Conservation (phyloP, 2,329 filamentous ascomycete species). For the Colletotrichum theobromicola region DNA sequence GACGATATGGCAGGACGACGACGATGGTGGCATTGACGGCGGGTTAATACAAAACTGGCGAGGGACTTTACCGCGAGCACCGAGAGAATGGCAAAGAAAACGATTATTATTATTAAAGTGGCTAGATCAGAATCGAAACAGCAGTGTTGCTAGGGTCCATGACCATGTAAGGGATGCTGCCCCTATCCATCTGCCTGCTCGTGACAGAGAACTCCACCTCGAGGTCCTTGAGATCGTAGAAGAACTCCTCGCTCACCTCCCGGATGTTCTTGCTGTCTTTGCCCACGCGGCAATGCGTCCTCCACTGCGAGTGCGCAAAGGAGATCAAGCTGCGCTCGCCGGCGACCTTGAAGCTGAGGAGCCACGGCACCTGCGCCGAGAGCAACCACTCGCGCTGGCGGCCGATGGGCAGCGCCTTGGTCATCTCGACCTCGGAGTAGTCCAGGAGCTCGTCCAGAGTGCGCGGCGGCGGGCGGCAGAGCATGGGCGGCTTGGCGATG, state of each 20-base stretch:
- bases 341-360: slow-evolving; percentile 48
- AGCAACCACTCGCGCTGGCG: slow-evolving; percentile 49
- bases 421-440: slow-evolving; percentile 37
- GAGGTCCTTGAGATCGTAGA: slow-evolving; percentile 30
- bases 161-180: slow-evolving; percentile 40
- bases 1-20: neutral
- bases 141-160: slow-evolving; percentile 41
- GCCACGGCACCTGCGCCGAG: slow-evolving; percentile 47
- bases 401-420: slow-evolving; percentile 46
- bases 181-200: slow-evolving; percentile 35
- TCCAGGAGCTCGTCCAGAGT: slow-evolving; percentile 32
- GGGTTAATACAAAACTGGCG: neutral
- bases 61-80: neutral
- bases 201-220: slow-evolving; percentile 34
- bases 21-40: neutral
- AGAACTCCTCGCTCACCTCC: slow-evolving; percentile 31
- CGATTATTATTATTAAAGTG: neutral
- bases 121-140: slow-evolving; percentile 33
- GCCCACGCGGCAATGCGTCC: slow-evolving; percentile 29
- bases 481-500: slow-evolving; percentile 44
- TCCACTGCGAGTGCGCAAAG: slow-evolving; percentile 44
- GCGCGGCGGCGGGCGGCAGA: slow-evolving; percentile 38
- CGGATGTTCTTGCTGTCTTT: slow-evolving; percentile 25
- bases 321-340: slow-evolving; percentile 43
- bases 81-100: neutral